phyloP scores from a whole-genome alignment of 1,284 basidiomycete species.

The Sporisorium graminicola region DNA sequence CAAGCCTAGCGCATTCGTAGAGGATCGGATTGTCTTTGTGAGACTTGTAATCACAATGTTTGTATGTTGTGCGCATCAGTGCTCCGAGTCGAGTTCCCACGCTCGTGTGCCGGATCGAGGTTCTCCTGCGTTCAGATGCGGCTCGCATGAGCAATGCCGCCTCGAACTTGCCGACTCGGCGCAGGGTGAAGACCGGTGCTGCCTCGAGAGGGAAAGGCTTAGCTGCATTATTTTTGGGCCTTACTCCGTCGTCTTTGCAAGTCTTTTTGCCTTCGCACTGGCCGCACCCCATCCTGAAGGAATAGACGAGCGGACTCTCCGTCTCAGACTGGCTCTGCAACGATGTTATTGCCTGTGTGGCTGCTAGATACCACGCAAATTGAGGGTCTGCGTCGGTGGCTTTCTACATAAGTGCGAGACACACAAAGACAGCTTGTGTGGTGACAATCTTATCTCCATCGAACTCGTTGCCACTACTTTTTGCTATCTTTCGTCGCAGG shows the following conservation, averaged over 20 bases:
- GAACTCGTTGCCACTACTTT: neutral
- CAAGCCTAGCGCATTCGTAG: neutral
- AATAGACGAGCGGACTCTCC: neutral
- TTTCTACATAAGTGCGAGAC: neutral
- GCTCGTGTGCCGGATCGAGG: neutral
- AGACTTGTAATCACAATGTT: neutral
- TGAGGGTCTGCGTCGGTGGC: neutral
- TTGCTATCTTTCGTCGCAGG: neutral
- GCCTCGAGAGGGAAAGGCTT: neutral
- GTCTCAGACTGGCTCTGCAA: neutral
- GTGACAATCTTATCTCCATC: neutral
- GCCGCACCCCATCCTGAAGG: neutral
- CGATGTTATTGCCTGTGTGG: neutral
- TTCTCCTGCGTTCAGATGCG: neutral
- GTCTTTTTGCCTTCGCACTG: neutral
- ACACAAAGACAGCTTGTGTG: neutral
- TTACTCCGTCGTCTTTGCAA: neutral
- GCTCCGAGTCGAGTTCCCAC: neutral
- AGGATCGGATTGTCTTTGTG: neutral
- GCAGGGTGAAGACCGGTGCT: neutral
- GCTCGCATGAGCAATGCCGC: neutral
- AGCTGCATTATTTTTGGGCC: no score
- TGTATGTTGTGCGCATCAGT: neutral
- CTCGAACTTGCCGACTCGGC: neutral
- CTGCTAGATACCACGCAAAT: neutral